These are phyloP conservation scores for Firmiana major DNA, from an alignment of 345 rosid species.

Conservation along the genomic window DNA sequence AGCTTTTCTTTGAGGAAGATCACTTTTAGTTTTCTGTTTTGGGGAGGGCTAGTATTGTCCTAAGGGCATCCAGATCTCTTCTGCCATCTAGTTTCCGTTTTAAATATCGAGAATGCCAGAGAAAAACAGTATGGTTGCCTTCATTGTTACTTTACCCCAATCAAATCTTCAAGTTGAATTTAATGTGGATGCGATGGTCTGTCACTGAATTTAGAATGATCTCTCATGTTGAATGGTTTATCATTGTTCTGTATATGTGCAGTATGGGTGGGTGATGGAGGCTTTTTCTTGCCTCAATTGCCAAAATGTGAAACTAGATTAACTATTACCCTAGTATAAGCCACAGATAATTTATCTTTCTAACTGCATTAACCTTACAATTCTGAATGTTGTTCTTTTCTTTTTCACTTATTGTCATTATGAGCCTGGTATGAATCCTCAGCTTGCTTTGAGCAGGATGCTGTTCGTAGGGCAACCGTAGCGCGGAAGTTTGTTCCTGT, in stretches of 20 bases:
- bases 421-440: background rate
- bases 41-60: no score
- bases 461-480: constrained; percentile 90
- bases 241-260: background rate
- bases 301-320: background rate
- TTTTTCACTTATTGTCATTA: background rate
- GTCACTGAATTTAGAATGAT: background rate
- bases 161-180: background rate
- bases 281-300: background rate
- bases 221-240: background rate
- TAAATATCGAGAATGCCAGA: background rate
- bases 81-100: background rate
- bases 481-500: constrained; percentile 92
- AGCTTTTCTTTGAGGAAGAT: no score
- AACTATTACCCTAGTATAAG: background rate
- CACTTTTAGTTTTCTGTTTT: no score
- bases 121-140: background rate
- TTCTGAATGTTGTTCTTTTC: background rate
- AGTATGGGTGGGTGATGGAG: background rate
- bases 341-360: background rate
- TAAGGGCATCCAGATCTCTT: no score
- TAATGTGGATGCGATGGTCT: background rate
- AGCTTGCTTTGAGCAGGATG: constrained; percentile 50
- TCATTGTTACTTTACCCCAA: background rate
- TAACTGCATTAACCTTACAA: background rate